These are phyloP conservation scores for Thelonectria rubi DNA, from an alignment of 2,329 filamentous ascomycete genomes.

Conservation along the genomic window DNA sequence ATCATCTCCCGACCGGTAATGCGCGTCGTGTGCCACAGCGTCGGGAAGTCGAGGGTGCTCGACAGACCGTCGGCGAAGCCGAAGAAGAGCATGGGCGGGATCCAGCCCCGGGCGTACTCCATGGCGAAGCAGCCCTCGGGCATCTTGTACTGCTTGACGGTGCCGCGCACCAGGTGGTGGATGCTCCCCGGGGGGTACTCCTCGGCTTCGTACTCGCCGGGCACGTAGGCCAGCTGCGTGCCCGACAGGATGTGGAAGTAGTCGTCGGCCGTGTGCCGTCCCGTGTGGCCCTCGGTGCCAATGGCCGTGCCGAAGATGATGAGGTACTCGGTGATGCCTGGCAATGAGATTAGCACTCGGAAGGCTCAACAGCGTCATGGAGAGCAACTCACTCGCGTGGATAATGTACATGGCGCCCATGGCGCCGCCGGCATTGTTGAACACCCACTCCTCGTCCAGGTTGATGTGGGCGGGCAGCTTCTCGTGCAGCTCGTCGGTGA, in stretches of 20 bases:
- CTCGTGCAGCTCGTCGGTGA: constrained; percentile 71
- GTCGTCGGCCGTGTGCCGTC: constrained; percentile 90
- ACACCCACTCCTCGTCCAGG: constrained; percentile 82
- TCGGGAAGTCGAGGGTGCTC: constrained; percentile 86
- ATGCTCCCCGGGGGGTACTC: constrained; percentile 74
- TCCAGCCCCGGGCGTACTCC: constrained; percentile 88
- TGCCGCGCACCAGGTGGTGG: constrained; percentile 76
- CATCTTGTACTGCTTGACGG: constrained; percentile 86
- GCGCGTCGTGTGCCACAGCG: constrained; percentile 79
- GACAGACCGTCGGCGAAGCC: constrained; percentile 83
- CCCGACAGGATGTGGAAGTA: constrained; percentile 92
- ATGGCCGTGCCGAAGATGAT: constrained; percentile 87
- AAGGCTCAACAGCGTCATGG: background rate
- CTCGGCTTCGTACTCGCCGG: constrained; percentile 73
- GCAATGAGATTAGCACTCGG: constrained; percentile 12
- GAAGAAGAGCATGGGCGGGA: constrained; percentile 91
- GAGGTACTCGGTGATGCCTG: constrained; percentile 84
- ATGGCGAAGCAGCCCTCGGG: constrained; percentile 79
- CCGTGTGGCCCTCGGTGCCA: constrained; percentile 88
- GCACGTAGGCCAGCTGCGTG: constrained; percentile 78
- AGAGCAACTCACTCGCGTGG: constrained; percentile 72
- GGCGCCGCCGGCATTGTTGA: constrained; percentile 90
- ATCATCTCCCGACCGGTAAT: constrained; percentile 83
- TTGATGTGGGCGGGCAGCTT: constrained; percentile 68
- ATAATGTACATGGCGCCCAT: constrained; percentile 94